These are phyloP conservation scores for Vicia sativa DNA, from an alignment of 306 rosid genomes.

Conservation along the genomic window DNA sequence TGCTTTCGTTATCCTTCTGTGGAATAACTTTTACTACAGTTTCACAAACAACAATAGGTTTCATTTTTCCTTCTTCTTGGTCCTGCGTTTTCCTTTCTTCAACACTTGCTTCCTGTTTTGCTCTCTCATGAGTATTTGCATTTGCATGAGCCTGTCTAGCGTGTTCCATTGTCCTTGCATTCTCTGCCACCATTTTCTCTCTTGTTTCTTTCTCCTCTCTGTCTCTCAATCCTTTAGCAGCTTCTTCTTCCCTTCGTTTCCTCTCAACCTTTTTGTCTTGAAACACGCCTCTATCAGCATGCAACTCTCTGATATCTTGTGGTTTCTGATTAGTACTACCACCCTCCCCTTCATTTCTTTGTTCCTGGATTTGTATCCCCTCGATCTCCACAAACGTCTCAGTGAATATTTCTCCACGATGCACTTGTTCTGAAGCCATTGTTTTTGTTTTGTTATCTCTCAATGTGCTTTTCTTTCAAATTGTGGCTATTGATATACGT, in stretches of 20 bases:
- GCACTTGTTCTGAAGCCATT: conserved; percentile 70
- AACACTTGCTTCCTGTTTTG: conserved; percentile 42
- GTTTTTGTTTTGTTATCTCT: conserved; percentile 9
- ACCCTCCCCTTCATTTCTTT: conserved; percentile 3
- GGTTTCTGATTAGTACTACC: too few relatives aligned
- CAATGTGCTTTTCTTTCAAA: too few relatives aligned
- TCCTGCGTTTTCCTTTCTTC: conserved; percentile 13
- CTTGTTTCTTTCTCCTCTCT: neutral
- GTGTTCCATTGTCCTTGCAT: conserved; percentile 4
- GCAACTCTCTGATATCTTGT: conserved; percentile 7
- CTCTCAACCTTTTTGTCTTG: neutral
- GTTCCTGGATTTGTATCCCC: conserved; percentile 45
- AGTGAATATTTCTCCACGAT: conserved; percentile 41
- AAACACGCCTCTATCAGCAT: conserved; percentile 40
- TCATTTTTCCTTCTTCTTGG: neutral
- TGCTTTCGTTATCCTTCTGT: conserved; percentile 5
- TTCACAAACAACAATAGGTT: neutral
- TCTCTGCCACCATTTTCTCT: conserved; percentile 9
- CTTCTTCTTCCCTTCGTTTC: conserved; percentile 1
- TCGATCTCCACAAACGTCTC: conserved; percentile 26
- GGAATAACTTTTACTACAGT: neutral
- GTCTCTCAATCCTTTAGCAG: neutral
- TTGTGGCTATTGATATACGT: too few relatives aligned
- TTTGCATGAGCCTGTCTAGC: conserved; percentile 4
- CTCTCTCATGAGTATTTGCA: conserved; percentile 52